phyloP scores from a whole-genome alignment of 2,329 filamentous ascomycete genomes.

The Pseudogymnoascus sp. region DNA sequence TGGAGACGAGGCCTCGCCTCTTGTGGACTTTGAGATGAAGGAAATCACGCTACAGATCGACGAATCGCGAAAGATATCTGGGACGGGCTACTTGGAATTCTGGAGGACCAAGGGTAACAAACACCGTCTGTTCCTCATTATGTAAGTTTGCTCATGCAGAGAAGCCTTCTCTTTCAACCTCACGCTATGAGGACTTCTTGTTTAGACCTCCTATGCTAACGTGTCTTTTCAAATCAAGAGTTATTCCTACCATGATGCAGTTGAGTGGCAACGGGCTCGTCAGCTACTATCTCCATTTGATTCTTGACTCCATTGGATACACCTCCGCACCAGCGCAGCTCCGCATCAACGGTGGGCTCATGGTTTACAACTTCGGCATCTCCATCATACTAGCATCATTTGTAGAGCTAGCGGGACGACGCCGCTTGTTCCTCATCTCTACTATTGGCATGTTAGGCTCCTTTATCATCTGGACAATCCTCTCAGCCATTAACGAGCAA shows the following conservation, averaged over 20 bases:
- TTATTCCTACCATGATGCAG: slow-evolving; percentile 17
- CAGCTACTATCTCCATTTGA: slow-evolving; percentile 18
- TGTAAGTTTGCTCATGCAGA: slow-evolving; percentile 31
- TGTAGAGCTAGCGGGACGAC: slow-evolving; percentile 19
- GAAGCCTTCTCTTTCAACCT: neutral
- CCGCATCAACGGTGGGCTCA: slow-evolving; percentile 17
- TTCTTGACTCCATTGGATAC: slow-evolving; percentile 19
- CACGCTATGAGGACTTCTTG: neutral
- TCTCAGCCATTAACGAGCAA: slow-evolving; percentile 16
- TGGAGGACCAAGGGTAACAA: slow-evolving; percentile 38
- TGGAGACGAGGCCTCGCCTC: slow-evolving; percentile 35
- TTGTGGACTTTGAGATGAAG: slow-evolving; percentile 39
- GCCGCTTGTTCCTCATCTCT: slow-evolving; percentile 14
- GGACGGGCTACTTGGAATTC: slow-evolving; percentile 24
- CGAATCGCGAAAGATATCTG: neutral
- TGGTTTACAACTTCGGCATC: slow-evolving; percentile 17
- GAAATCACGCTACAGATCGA: slow-evolving; percentile 29
- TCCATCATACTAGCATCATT: slow-evolving; percentile 14
- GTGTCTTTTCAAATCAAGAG: slow-evolving; percentile 15
- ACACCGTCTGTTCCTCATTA: slow-evolving; percentile 39
- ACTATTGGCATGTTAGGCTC: slow-evolving; percentile 25
- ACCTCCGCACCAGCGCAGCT: slow-evolving; percentile 15
- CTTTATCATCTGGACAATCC: slow-evolving; percentile 24
- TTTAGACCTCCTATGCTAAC: neutral
- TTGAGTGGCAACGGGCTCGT: slow-evolving; percentile 20